Evolutionary conservation across 805 yeast genomes (phyloP).

Genomic region (Candida lessepsii): DNA sequence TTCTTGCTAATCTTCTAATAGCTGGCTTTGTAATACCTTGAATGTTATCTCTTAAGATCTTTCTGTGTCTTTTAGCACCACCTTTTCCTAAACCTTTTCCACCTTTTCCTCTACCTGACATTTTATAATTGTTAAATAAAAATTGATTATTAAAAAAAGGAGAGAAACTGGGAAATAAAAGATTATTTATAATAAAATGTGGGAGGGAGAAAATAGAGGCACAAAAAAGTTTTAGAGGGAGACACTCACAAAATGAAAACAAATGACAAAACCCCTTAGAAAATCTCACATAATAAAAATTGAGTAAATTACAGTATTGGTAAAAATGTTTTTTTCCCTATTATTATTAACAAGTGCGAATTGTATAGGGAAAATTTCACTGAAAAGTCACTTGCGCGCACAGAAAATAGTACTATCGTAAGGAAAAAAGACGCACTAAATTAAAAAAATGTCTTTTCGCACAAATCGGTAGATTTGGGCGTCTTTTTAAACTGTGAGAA

Average conservation of each 20-base stretch:
- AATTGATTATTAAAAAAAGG: constrained; percentile 7
- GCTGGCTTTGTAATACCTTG: constrained; percentile 99
- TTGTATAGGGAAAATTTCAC: constrained; percentile 7
- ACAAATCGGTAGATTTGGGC: not conserved
- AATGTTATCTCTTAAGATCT: constrained; percentile 98
- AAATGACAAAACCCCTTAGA: constrained; percentile 5
- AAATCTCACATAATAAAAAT: constrained; percentile 7
- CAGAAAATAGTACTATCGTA: not conserved
- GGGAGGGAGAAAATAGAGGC: constrained; percentile 1
- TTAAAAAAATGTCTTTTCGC: constrained; percentile 2
- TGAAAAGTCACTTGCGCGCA: not conserved
- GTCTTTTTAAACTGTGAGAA: constrained; percentile 1
- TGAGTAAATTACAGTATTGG: constrained; percentile 9
- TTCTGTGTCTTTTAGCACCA: constrained; percentile 99
- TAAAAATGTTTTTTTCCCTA: constrained; percentile 5
- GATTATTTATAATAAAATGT: constrained; percentile 6
- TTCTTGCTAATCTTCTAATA: constrained; percentile 99
- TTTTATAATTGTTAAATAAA: constrained; percentile 25
- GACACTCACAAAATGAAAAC: constrained; percentile 7
- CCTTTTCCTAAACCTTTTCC: constrained; percentile 99
- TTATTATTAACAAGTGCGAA: constrained; percentile 5
- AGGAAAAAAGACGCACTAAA: constrained; percentile 3
- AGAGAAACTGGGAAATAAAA: constrained; percentile 6
- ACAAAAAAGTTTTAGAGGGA: not conserved
- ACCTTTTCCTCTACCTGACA: constrained; percentile 99